These are phyloP conservation scores for Meredithiella fracta DNA, from an alignment of 2,329 filamentous ascomycete species.

Conservation along the genomic window DNA sequence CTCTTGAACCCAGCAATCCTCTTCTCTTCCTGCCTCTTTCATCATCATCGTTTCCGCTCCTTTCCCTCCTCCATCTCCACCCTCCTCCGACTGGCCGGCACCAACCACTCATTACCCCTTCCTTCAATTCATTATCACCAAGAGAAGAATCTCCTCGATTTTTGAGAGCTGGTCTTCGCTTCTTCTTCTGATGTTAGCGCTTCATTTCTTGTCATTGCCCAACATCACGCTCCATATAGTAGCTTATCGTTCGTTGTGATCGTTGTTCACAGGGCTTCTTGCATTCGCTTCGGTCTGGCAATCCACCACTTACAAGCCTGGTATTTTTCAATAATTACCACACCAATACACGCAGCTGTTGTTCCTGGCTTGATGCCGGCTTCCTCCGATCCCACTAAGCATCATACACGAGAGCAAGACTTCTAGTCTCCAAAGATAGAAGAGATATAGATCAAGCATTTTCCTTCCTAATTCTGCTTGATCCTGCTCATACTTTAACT, in stretches of 20 bases:
- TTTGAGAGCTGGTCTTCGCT: constrained; percentile 2
- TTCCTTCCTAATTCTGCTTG: neutral
- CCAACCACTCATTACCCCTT: neutral
- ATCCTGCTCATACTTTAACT: neutral
- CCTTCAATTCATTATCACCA: neutral
- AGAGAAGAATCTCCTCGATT: neutral
- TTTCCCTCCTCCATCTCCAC: neutral
- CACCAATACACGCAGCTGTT: neutral
- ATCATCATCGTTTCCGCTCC: neutral
- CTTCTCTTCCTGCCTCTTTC: neutral
- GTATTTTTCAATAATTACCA: neutral
- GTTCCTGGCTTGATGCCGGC: neutral
- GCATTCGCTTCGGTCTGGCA: neutral
- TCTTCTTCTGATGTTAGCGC: constrained; percentile 10
- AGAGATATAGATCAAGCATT: neutral
- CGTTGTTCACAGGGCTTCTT: neutral
- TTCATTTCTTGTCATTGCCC: constrained; percentile 3
- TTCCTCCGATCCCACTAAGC: neutral
- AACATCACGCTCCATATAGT: neutral
- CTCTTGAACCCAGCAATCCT: neutral
- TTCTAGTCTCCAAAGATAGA: neutral
- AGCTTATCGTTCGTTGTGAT: neutral
- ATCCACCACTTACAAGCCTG: neutral
- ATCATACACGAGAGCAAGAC: too few relatives aligned
- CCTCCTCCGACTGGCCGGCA: neutral